Evolutionary conservation across 257 asterid species (phyloP).

Genomic region (Echium plantagineum): DNA sequence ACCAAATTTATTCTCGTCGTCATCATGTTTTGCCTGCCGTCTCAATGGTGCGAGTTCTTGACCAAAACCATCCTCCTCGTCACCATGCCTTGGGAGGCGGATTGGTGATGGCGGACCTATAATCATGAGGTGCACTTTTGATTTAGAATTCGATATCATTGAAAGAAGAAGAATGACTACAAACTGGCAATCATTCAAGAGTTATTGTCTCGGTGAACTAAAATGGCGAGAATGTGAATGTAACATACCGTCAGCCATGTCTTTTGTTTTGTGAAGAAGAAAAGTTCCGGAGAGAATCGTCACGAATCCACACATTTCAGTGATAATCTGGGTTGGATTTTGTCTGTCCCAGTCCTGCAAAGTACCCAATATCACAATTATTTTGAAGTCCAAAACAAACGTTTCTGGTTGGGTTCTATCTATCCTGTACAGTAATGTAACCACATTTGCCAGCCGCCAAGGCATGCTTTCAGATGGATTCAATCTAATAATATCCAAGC

Average conservation of each 20-base stretch:
- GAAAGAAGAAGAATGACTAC: no score
- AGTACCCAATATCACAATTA: not conserved
- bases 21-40: constrained; percentile 60
- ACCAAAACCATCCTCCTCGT: constrained; percentile 38
- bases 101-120: constrained; percentile 33
- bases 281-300: constrained; percentile 93
- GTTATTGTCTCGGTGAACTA: not conserved
- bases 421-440: no score
- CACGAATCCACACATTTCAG: constrained; percentile 94
- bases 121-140: no score
- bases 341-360: constrained; percentile 96
- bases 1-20: constrained; percentile 37
- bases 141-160: no score
- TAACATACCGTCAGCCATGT: constrained; percentile 64
- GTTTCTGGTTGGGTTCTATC: no score
- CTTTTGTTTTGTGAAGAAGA: constrained; percentile 99
- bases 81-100: constrained; percentile 40
- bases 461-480: no score
- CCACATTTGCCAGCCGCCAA: no score
- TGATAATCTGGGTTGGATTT: constrained; percentile 81
- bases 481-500: no score
- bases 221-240: constrained; percentile 5
- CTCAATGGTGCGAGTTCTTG: constrained; percentile 70
- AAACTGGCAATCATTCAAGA: no score
- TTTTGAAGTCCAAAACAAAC: not conserved